These are phyloP conservation scores for Didymella arachidicola DNA, from an alignment of 2,329 filamentous ascomycete species.

Conservation along the genomic window DNA sequence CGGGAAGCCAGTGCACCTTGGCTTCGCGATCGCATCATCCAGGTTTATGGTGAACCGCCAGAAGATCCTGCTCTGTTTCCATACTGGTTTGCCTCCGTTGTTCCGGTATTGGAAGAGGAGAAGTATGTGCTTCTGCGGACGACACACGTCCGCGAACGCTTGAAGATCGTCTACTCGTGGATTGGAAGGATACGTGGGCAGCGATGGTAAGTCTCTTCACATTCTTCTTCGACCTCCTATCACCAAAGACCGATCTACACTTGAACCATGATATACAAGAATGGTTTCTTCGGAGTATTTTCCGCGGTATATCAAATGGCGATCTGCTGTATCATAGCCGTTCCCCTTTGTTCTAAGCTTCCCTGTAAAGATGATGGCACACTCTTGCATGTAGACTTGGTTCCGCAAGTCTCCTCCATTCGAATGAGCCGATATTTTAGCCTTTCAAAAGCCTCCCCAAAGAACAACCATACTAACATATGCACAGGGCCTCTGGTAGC, in stretches of 20 bases:
- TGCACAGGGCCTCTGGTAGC: constrained; percentile 40
- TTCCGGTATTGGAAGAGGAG: constrained; percentile 78
- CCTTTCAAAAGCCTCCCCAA: neutral
- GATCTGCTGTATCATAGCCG: neutral
- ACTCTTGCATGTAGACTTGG: constrained; percentile 1
- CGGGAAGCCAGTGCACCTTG: constrained; percentile 73
- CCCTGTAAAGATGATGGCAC: constrained; percentile 5
- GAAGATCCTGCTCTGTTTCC: constrained; percentile 79
- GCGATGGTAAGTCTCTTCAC: constrained; percentile 68
- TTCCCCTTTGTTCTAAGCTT: neutral
- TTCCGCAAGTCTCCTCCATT: neutral
- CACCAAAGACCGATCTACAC: constrained; percentile 12
- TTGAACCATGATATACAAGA: constrained; percentile 2
- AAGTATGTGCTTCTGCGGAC: constrained; percentile 79
- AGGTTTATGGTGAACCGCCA: constrained; percentile 79
- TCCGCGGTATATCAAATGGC: neutral
- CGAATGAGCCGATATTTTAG: neutral
- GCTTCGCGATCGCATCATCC: constrained; percentile 75
- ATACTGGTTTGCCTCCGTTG: constrained; percentile 87
- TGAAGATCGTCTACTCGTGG: constrained; percentile 86
- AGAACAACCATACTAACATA: constrained; percentile 2
- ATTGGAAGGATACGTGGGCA: constrained; percentile 74
- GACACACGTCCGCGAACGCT: constrained; percentile 77
- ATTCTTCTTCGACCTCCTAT: neutral
- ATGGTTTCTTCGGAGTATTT: neutral